These are phyloP conservation scores for Afroboletus lepidellus DNA, from an alignment of 1,284 basidiomycete species.

Conservation along the genomic window DNA sequence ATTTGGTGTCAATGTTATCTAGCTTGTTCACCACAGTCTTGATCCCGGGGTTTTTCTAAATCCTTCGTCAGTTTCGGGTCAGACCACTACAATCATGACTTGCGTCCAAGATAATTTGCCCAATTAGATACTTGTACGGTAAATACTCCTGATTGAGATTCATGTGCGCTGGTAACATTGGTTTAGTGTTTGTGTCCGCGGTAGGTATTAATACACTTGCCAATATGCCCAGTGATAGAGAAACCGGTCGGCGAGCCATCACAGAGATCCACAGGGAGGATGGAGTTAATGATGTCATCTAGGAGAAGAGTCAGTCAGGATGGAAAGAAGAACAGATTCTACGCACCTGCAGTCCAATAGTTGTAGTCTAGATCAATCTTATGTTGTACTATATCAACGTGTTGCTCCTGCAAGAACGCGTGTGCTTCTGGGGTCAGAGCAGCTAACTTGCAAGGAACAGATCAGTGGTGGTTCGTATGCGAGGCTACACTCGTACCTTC, in stretches of 20 bases:
- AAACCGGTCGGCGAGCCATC: conserved; percentile 86
- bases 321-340: not conserved
- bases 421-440: conserved; percentile 57
- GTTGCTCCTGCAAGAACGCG: conserved; percentile 53
- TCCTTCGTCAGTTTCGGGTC: conserved; percentile 5
- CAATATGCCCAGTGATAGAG: conserved; percentile 89
- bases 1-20: conserved; percentile 82
- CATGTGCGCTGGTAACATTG: conserved; percentile 61
- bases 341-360: conserved; percentile 80
- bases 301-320: conserved; percentile 2
- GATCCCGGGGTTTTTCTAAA: conserved; percentile 79
- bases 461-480: conserved; percentile 14
- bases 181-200: not conserved
- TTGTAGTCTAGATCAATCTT: conserved; percentile 72
- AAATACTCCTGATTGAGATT: conserved; percentile 91
- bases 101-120: conserved; percentile 88
- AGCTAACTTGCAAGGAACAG: conserved; percentile 53
- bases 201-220: conserved; percentile 40
- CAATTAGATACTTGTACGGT: conserved; percentile 89
- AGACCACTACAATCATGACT: conserved; percentile 30
- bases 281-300: conserved; percentile 82
- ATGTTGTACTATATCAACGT: conserved; percentile 56
- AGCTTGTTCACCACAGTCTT: conserved; percentile 96
- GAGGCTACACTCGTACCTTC: conserved; percentile 48
- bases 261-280: conserved; percentile 74